Evolutionary conservation across 2,329 filamentous ascomycete species (phyloP), one percentile per base, ranked within the genome.

Genomic region (Didymella glomerata): DNA sequence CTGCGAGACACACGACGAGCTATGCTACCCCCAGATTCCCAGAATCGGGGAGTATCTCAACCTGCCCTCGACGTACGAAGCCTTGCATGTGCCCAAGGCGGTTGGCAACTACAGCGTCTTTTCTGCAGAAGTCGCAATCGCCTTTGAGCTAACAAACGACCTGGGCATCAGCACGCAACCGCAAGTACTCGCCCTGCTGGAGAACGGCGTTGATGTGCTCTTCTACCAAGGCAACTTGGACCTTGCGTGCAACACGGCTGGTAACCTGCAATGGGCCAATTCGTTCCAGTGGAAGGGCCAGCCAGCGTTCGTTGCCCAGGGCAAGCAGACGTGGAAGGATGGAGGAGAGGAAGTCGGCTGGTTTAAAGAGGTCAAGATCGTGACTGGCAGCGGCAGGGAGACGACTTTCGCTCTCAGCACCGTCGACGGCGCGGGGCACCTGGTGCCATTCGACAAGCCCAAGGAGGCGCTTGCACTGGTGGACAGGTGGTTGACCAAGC

Each of bases 251-350:
- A 80, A 80, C 51, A 78, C 77, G 7, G 77, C 76, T 11, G 76
- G 77, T 0, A 79, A 77, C 41, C 69, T 59, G 53, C 67, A 76
- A 27, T 80, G 76, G 76, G 77, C 79, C 18, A 76, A 74, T 18
- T 73, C 69, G 10, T 72, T 82, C 70, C 60, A 68, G 2, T 83
- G 80, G 80, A 79, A 77, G 50, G 79, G 79, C 1, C 79, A 81
- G 65, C 70, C 79, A 2, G 77, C 76, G 11, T 82, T 81, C 65
- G 74, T 73, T 0, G 68, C 75, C 7, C 71, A 78, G 64, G 45
- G 63, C 11, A 72, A 71, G 62, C 61, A 59, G 48, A 30, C 27
- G 6, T 76, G 73, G 73, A 66, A 64, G 54, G 48, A 66, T 40
- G 67, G 59, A 1, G 65, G 61, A 3, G 44, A 71, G 34, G 67